A percentile compares a stretch with the other conserved stretches of the same genome.
Conservation (phyloP, 441 rosid species). For the Dalechampia spathulata region DNA sequence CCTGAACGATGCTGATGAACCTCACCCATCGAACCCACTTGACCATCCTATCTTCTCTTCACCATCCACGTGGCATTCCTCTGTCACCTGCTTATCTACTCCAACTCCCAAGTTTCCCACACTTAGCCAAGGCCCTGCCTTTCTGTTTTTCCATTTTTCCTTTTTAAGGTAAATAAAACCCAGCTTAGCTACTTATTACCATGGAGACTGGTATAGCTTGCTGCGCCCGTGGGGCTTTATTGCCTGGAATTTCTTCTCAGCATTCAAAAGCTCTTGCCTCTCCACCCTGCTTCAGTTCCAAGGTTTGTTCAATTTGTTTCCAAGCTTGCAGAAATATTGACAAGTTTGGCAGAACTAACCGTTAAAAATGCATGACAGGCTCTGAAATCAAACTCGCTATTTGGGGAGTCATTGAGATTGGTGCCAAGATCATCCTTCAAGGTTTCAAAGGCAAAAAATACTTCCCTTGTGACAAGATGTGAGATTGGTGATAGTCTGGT, state of each 20-base stretch:
- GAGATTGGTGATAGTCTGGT: constrained; percentile 96
- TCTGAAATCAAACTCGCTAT: constrained; percentile 68
- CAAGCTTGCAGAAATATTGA: too few species aligned
- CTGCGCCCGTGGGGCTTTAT: constrained; percentile 56
- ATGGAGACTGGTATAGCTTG: constrained; percentile 77
- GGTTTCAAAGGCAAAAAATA: constrained; percentile 41
- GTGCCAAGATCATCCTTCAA: constrained; percentile 49
- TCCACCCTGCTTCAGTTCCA: constrained; percentile 50
- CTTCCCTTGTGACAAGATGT: constrained; percentile 52
- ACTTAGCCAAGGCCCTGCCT: too few species aligned
- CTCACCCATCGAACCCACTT: constrained; percentile 17
- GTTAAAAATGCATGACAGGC: constrained; percentile 29
- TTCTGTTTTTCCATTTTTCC: too few species aligned
- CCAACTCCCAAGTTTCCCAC: neutral
- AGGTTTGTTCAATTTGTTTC: constrained; percentile 31
- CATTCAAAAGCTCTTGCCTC: constrained; percentile 54
- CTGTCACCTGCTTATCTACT: constrained; percentile 46
- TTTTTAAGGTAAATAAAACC: too few species aligned
- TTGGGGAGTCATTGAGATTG: constrained; percentile 63
- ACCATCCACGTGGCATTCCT: constrained; percentile 45
- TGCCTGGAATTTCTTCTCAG: constrained; percentile 62
- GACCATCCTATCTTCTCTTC: constrained; percentile 29
- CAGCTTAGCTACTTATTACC: neutral
- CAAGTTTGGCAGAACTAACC: too few species aligned
- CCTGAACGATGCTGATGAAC: constrained; percentile 36